A percentile compares a stretch with the other conserved stretches of the same genome.
Evolutionary conservation across 2,329 filamentous ascomycete genomes (phyloP).

Genomic region (Hypoxylon sp.): DNA sequence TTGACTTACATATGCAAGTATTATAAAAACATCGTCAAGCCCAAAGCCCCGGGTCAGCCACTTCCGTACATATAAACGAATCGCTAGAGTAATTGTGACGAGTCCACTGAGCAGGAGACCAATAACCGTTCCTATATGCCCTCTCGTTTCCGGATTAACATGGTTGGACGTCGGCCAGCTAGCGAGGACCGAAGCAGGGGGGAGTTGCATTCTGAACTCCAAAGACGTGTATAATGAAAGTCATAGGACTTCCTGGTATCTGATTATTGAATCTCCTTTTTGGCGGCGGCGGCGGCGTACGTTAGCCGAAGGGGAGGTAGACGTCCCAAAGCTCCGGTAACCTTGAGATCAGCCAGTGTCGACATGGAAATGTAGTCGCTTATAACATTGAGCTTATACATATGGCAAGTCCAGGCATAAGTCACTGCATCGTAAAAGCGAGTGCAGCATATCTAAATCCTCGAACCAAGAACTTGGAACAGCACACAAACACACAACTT

Average conservation of each 20-base stretch:
- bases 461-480: slow-evolving; percentile 11
- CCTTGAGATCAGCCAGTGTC: slow-evolving; percentile 5
- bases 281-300: slow-evolving; percentile 8
- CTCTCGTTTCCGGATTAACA: slow-evolving; percentile 53
- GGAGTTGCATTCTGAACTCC: slow-evolving; percentile 48
- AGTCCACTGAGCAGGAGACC: slow-evolving; percentile 50
- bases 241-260: not conserved
- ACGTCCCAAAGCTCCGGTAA: slow-evolving; percentile 5
- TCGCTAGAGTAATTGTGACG: slow-evolving; percentile 53
- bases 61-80: slow-evolving; percentile 57
- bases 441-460: slow-evolving; percentile 4
- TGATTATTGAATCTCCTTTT: not conserved
- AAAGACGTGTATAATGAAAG: slow-evolving; percentile 14
- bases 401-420: slow-evolving; percentile 6
- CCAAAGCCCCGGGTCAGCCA: slow-evolving; percentile 56
- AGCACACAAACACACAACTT: slow-evolving; percentile 3
- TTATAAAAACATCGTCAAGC: slow-evolving; percentile 57
- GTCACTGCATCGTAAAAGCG: slow-evolving; percentile 7
- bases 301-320: not conserved
- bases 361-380: slow-evolving; percentile 9
- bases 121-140: slow-evolving; percentile 51
- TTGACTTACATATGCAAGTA: slow-evolving; percentile 56
- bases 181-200: slow-evolving; percentile 44
- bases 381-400: slow-evolving; percentile 16
- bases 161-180: slow-evolving; percentile 56